A percentile compares a stretch with the other conserved stretches of the same genome.
Conservation (phyloP, 2,329 filamentous ascomycete genomes). For the Helotiales sp. region DNA sequence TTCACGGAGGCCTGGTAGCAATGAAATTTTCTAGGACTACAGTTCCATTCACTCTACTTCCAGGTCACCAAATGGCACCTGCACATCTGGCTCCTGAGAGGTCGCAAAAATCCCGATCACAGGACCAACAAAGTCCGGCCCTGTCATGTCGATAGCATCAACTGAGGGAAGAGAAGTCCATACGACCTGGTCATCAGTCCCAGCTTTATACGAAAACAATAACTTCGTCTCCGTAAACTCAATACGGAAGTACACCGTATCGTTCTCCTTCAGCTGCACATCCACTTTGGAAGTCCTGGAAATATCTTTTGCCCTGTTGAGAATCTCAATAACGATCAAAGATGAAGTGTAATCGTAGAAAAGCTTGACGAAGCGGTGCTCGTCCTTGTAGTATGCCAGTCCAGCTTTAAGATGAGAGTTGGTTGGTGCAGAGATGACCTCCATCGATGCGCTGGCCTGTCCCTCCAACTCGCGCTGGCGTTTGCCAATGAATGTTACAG, state of each 20-base stretch:
- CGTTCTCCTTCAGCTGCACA: not conserved
- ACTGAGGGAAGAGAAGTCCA: conserved; percentile 30
- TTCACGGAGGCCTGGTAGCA: not conserved
- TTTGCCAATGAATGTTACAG: conserved; percentile 39
- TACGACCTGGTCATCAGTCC: not conserved
- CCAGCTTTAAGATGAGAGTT: not conserved
- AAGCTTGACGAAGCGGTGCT: conserved; percentile 12
- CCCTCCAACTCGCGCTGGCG: conserved; percentile 21
- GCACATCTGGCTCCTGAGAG: not conserved
- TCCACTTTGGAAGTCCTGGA: conserved; percentile 4
- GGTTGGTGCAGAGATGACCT: not conserved
- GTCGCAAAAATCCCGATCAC: conserved; percentile 43
- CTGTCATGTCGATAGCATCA: conserved; percentile 42
- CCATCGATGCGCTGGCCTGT: not conserved
- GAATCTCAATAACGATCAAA: not conserved
- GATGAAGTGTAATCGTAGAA: conserved; percentile 7
- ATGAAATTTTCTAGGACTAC: not conserved
- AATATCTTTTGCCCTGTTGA: conserved; percentile 9
- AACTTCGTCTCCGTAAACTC: conserved; percentile 11
- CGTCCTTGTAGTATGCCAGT: conserved; percentile 18
- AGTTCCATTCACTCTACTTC: not conserved
- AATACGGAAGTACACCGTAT: not conserved
- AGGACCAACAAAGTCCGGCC: conserved; percentile 44
- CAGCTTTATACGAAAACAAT: conserved; percentile 15
- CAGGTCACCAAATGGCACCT: conserved; percentile 3